These are phyloP conservation scores for Mitragyna speciosa DNA, from an alignment of 257 asterid genomes.

Conservation along the genomic window DNA sequence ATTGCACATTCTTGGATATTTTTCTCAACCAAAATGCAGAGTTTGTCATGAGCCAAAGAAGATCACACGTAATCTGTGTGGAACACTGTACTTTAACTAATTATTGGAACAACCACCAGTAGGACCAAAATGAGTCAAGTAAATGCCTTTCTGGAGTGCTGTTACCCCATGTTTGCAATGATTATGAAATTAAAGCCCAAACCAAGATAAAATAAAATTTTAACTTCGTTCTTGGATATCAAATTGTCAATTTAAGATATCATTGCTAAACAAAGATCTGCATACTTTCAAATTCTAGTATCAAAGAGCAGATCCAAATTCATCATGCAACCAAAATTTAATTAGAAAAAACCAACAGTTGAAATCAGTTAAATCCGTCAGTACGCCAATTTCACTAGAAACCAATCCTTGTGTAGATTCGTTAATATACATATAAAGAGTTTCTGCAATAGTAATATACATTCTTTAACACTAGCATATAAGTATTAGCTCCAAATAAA, in stretches of 20 bases:
- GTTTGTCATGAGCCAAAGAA: not conserved
- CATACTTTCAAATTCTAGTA: not conserved
- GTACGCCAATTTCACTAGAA: not conserved
- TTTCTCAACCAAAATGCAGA: not conserved
- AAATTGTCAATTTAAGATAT: not conserved
- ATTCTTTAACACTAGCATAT: not conserved
- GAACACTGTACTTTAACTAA: not conserved
- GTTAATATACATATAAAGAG: not conserved
- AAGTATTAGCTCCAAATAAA: constrained; percentile 2
- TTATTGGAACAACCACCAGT: not conserved
- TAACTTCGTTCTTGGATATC: not conserved
- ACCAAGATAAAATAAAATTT: not conserved
- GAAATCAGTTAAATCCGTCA: not conserved
- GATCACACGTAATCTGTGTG: not conserved
- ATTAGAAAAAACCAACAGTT: not conserved
- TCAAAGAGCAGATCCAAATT: not conserved
- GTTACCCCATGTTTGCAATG: not conserved
- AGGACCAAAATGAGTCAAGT: not conserved
- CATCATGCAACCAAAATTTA: not conserved
- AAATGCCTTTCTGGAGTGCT: not conserved
- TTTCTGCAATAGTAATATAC: not conserved
- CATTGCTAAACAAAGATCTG: not conserved
- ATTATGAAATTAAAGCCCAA: not conserved
- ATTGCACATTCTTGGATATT: not conserved
- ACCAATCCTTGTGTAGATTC: not conserved